Conservation (phyloP, 2,329 filamentous ascomycete species). For the Cercospora zeina region DNA sequence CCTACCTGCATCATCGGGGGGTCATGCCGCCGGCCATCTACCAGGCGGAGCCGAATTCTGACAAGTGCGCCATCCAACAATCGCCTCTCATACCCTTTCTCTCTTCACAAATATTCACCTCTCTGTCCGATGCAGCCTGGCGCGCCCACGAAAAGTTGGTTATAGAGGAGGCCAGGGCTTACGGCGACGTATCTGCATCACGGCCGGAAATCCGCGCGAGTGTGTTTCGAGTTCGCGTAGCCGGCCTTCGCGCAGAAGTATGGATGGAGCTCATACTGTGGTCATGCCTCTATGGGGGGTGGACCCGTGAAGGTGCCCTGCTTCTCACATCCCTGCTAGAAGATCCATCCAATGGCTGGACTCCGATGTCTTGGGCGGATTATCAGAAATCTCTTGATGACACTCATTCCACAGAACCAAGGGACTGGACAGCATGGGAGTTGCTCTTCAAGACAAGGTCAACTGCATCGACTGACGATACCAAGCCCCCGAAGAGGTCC, state of each 20-base stretch:
- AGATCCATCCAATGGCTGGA: constrained; percentile 31
- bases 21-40: constrained; percentile 52
- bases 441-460: constrained; percentile 36
- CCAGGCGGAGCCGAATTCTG: constrained; percentile 41
- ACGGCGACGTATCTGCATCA: constrained; percentile 43
- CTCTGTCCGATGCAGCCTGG: constrained; percentile 54
- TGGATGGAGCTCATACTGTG: constrained; percentile 56
- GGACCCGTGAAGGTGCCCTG: constrained; percentile 46
- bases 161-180: constrained; percentile 34
- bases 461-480: constrained; percentile 27
- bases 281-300: constrained; percentile 53
- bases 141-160: constrained; percentile 46
- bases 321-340: constrained; percentile 39
- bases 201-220: constrained; percentile 49
- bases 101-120: constrained; percentile 51
- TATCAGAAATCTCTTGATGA: constrained; percentile 38
- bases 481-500: constrained; percentile 17
- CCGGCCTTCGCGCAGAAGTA: constrained; percentile 48
- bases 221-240: constrained; percentile 45
- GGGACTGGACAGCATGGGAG: constrained; percentile 36
- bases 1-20: constrained; percentile 50
- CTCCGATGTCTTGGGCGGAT: constrained; percentile 47
- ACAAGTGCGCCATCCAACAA: constrained; percentile 46
- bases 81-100: constrained; percentile 52
- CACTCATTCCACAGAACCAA: constrained; percentile 30